phyloP scores from a whole-genome alignment of 768 basidiomycete genomes.

The Lactarius indigo region DNA sequence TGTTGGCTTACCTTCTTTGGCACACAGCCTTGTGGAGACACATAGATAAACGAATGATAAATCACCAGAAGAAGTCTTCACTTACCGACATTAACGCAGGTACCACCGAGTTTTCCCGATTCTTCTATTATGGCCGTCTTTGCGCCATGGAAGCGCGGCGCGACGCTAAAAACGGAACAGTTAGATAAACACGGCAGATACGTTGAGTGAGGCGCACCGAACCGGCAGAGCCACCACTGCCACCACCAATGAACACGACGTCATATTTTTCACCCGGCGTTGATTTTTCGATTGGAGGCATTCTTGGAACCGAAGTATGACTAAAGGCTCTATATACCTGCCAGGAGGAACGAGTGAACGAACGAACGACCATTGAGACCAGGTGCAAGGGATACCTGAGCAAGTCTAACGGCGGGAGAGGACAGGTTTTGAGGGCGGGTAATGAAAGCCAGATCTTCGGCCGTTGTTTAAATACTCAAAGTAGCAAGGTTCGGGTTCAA shows the following conservation, averaged over 20 bases:
- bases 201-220: constrained; percentile 55
- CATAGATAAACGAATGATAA: constrained; percentile 4
- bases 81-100: constrained; percentile 97
- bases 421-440: constrained; percentile 9
- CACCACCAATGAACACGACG: constrained; percentile 86
- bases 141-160: constrained; percentile 85
- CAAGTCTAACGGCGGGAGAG: constrained; percentile 11
- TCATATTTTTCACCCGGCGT: constrained; percentile 64
- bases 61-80: constrained; percentile 17
- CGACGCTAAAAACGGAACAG: constrained; percentile 57
- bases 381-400: constrained; percentile 10
- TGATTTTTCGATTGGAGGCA: constrained; percentile 72
- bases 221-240: constrained; percentile 88
- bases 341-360: background rate
- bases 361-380: background rate
- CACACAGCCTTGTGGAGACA: constrained; percentile 66
- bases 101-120: constrained; percentile 77
- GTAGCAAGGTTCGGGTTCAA: background rate
- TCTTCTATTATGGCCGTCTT: constrained; percentile 89
- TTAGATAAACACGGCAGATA: background rate
- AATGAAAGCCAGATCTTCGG: constrained; percentile 10
- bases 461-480: background rate
- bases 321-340: constrained; percentile 49
- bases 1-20: constrained; percentile 78
- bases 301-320: constrained; percentile 40